Percentiles rank a stretch among this genome's conserved stretches.
Evolutionary conservation across 345 rosid genomes (phyloP).

Genomic region (Corchorus olitorius): DNA sequence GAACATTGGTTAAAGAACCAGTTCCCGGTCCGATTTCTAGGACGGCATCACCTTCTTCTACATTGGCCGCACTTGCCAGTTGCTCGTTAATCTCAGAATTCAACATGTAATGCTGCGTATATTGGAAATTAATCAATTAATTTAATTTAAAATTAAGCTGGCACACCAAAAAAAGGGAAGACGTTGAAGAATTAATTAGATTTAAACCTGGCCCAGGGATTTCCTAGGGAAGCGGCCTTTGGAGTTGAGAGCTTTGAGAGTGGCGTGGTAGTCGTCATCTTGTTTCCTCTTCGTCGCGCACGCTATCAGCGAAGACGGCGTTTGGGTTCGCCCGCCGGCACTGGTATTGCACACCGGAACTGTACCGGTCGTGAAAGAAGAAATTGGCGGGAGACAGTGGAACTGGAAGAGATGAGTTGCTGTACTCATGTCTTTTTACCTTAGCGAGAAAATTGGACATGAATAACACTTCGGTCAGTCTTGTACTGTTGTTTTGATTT

Average conservation of each 20-base stretch:
- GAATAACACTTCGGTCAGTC: not conserved
- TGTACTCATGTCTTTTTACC: conserved; percentile 26
- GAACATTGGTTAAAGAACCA: conserved; percentile 85
- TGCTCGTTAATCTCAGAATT: conserved; percentile 74
- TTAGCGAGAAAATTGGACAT: conserved; percentile 22
- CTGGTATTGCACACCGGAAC: conserved; percentile 16
- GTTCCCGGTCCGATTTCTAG: conserved; percentile 97
- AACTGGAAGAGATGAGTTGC: conserved; percentile 28
- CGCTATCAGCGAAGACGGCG: conserved; percentile 21
- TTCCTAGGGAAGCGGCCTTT: conserved; percentile 81
- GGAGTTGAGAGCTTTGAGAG: conserved; percentile 83
- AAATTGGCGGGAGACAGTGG: conserved; percentile 33
- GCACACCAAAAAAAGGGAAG: not conserved
- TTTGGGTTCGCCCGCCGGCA: conserved; percentile 12
- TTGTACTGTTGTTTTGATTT: too few species aligned
- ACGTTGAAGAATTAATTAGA: not conserved
- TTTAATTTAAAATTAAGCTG: not conserved
- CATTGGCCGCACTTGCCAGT: conserved; percentile 55
- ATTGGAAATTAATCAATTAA: conserved; percentile 16
- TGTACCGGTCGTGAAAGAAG: conserved; percentile 17
- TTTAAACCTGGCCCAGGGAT: conserved; percentile 84
- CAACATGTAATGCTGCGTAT: conserved; percentile 86
- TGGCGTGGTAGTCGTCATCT: conserved; percentile 80
- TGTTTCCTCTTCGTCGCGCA: conserved; percentile 47
- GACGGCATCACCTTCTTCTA: conserved; percentile 76